Evolutionary conservation across 352 stramenopile species (phyloP).

Genomic region (Globisporangium abappressorium): DNA sequence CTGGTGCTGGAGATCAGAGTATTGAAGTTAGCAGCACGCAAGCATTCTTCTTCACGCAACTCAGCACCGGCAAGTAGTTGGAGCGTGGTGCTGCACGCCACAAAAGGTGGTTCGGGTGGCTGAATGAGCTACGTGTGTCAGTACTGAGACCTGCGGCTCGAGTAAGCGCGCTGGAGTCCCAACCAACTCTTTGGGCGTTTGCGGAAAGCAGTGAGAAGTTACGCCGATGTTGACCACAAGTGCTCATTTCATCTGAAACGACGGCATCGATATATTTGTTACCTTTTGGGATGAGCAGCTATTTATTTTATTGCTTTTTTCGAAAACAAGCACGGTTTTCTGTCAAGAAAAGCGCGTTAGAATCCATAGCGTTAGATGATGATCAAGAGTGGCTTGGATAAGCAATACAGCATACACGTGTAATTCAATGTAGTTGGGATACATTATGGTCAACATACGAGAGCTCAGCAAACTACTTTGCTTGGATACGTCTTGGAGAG

Average conservation of each 20-base stretch:
- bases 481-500: not conserved
- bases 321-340: not conserved
- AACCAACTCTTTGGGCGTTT: not conserved
- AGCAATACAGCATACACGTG: too few species aligned
- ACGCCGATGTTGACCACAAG: not conserved
- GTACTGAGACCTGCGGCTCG: not conserved
- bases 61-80: not conserved
- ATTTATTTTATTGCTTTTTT: not conserved
- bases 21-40: not conserved
- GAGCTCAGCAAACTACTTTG: not conserved
- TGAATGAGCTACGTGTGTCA: not conserved
- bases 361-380: not conserved
- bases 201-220: not conserved
- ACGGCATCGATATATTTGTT: constrained; percentile 8
- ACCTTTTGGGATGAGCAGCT: not conserved
- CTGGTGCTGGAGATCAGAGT: not conserved
- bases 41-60: constrained; percentile 11
- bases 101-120: not conserved
- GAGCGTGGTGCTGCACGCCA: not conserved
- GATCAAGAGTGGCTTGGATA: too few species aligned
- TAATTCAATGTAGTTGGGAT: not conserved
- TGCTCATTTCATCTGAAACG: constrained; percentile 7
- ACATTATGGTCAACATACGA: not conserved
- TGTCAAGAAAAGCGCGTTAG: not conserved
- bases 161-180: not conserved